phyloP scores from a whole-genome alignment of 192 early-diverging fungal genomes.

The Rhizoclosmatium globosum region DNA sequence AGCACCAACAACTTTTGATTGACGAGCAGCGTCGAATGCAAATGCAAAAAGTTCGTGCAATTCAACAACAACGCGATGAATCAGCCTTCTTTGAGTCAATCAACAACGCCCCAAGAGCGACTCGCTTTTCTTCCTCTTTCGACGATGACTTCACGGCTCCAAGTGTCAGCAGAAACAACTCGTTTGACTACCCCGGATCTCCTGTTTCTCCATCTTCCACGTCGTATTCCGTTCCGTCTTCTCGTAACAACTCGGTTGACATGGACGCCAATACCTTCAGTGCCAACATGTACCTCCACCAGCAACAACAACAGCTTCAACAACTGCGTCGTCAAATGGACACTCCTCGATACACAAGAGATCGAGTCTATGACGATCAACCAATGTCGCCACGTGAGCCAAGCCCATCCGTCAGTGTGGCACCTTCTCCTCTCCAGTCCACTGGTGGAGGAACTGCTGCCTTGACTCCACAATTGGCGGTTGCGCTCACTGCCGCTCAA shows the following conservation, averaged over 20 bases:
- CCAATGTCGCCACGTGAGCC: neutral
- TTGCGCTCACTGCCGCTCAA: constrained; percentile 23
- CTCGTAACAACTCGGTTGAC: constrained; percentile 29
- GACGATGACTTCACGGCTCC: neutral
- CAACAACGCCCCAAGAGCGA: too few species aligned
- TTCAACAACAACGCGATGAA: too few species aligned
- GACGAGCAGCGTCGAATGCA: neutral
- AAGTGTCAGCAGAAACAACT: neutral
- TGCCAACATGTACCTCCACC: constrained; percentile 12
- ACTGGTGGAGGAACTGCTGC: constrained; percentile 33
- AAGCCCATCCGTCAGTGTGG: neutral
- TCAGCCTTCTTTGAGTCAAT: neutral
- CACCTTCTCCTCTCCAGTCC: constrained; percentile 20
- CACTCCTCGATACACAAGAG: neutral
- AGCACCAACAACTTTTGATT: neutral
- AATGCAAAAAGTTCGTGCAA: neutral
- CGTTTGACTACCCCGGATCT: neutral
- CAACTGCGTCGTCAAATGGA: neutral
- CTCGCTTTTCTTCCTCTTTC: too few species aligned
- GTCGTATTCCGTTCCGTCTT: constrained; percentile 2
- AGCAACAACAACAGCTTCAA: neutral
- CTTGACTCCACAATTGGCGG: constrained; percentile 23
- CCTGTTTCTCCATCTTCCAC: constrained; percentile 3
- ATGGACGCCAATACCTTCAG: neutral
- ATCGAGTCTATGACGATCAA: neutral